phyloP scores from a whole-genome alignment of 257 asterid species.

The Plectranthus barbatus region DNA sequence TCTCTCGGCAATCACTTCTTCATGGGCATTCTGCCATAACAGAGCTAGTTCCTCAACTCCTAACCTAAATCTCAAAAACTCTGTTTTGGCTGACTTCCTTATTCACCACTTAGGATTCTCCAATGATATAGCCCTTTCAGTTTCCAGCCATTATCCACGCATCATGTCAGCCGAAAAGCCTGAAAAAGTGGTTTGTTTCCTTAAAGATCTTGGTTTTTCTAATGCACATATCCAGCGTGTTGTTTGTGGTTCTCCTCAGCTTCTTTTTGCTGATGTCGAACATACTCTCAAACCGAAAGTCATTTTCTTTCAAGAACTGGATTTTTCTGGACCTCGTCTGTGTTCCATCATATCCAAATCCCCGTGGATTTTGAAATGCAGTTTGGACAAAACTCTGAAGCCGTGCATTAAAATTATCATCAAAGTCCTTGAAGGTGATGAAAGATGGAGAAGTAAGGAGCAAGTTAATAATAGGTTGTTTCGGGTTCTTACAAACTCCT shows the following conservation, averaged over 20 bases:
- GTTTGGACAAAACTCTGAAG: constrained; percentile 17
- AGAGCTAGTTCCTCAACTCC: background rate
- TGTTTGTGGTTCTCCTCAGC: background rate
- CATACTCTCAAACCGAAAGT: constrained; percentile 29
- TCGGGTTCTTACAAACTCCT: constrained; percentile 7
- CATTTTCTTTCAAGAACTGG: constrained; percentile 20
- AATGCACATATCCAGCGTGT: background rate
- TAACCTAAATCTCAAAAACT: background rate
- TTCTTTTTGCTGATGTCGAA: constrained; percentile 19
- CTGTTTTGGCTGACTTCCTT: background rate
- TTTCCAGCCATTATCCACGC: background rate
- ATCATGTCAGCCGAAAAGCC: background rate
- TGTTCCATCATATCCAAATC: constrained; percentile 18
- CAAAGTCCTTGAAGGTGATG: constrained; percentile 6
- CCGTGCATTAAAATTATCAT: constrained; percentile 15
- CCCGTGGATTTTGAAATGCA: background rate
- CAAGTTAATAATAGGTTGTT: constrained; percentile 6
- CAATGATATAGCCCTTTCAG: background rate
- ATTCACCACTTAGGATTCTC: background rate
- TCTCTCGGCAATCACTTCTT: background rate
- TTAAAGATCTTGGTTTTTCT: constrained; percentile 3
- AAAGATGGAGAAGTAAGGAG: background rate
- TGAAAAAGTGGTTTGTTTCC: background rate
- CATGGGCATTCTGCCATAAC: background rate
- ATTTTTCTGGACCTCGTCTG: constrained; percentile 15